A percentile compares a stretch with the other conserved stretches of the same genome.
Conservation (phyloP, 208 protist species). For the Trypanosoma vivax region DNA sequence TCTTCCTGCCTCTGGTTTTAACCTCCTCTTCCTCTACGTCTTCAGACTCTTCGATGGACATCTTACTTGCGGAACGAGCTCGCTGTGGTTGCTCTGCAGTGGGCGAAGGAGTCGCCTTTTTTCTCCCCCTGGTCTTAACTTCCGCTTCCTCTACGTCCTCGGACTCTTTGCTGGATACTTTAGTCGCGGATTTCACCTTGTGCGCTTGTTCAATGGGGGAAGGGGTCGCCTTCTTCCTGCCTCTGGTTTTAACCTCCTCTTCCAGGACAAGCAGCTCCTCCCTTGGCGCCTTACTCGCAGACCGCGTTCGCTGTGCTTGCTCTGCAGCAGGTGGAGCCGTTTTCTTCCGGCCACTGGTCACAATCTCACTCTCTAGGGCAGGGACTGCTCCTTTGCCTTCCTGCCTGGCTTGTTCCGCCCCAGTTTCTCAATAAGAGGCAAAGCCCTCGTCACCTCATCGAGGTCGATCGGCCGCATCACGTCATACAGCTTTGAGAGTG, state of each 20-base stretch:
- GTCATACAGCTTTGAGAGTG: conserved; percentile 74
- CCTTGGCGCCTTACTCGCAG: neutral
- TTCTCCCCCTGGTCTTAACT: too few relatives aligned
- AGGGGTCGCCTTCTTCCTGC: too few relatives aligned
- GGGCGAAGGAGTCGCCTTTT: neutral
- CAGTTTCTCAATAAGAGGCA: too few relatives aligned
- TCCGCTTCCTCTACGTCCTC: neutral
- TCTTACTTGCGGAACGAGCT: neutral
- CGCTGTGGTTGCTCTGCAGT: neutral
- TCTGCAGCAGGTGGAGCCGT: conserved; percentile 1
- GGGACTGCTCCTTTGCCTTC: conserved; percentile 18
- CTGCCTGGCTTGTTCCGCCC: neutral
- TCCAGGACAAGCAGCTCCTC: too few relatives aligned
- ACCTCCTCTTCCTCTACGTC: too few relatives aligned
- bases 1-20: too few relatives aligned
- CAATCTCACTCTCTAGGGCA: conserved; percentile 19
- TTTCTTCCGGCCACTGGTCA: conserved; percentile 3
- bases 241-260: too few relatives aligned
- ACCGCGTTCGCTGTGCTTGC: neutral
- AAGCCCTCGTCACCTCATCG: conserved; percentile 35
- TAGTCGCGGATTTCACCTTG: too few relatives aligned
- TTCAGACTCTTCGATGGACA: neutral
- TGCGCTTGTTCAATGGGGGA: too few relatives aligned
- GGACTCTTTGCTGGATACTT: neutral
- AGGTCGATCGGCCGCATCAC: conserved; percentile 67